Evolutionary conservation across 1,284 basidiomycete species (phyloP).

Genomic region (Austroboletus olivaceoglutinosus): DNA sequence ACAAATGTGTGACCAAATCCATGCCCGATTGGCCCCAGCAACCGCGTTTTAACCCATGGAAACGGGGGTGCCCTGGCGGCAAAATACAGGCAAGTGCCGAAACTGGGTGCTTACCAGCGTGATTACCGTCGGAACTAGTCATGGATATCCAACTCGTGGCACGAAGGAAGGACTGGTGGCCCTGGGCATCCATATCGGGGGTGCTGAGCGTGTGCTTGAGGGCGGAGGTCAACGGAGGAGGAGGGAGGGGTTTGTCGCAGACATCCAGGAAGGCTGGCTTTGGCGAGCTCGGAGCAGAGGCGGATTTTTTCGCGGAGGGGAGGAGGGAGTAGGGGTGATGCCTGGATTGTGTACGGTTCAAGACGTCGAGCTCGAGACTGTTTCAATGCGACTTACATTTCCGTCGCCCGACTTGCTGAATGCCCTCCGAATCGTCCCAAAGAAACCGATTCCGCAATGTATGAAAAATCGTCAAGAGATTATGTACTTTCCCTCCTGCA

Average conservation of each 20-base stretch:
- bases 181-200: slow-evolving; percentile 29
- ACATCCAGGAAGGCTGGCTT: slow-evolving; percentile 12
- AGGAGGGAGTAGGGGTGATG: slow-evolving; percentile 22
- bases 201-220: slow-evolving; percentile 16
- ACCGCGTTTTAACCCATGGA: slow-evolving; percentile 15
- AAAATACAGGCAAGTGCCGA: slow-evolving; percentile 7
- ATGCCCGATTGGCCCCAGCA: slow-evolving; percentile 9
- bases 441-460: no score
- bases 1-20: slow-evolving; percentile 19
- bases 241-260: slow-evolving; percentile 30
- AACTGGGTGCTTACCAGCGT: slow-evolving; percentile 20
- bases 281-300: slow-evolving; percentile 31
- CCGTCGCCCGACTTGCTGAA: not conserved
- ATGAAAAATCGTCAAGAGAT: slow-evolving; percentile 11
- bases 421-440: not conserved
- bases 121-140: not conserved
- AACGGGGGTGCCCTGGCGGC: slow-evolving; percentile 20
- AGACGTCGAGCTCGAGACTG: not conserved
- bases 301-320: slow-evolving; percentile 26
- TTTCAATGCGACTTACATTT: slow-evolving; percentile 27
- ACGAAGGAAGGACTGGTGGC: slow-evolving; percentile 15
- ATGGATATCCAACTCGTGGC: slow-evolving; percentile 28
- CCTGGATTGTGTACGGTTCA: not conserved
- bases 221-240: slow-evolving; percentile 21
- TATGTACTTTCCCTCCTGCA: slow-evolving; percentile 20